A percentile compares a stretch with the other conserved stretches of the same genome.
Conservation (phyloP, 495 filamentous ascomycete genomes). For the Pseudotulostoma volvatum region DNA sequence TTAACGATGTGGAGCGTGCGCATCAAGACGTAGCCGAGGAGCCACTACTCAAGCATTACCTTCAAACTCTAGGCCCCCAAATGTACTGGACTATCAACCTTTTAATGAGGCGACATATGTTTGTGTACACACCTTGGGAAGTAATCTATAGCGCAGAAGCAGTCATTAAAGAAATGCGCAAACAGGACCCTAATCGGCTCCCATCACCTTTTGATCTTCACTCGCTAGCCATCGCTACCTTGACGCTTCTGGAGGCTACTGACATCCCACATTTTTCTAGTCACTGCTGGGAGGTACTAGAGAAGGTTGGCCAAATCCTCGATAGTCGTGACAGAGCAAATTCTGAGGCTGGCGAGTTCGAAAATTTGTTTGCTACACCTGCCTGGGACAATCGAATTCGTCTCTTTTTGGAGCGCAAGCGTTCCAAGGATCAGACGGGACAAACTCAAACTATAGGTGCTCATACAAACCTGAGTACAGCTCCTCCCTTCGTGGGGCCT, state of each 20-base stretch:
- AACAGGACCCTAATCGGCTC: slow-evolving; percentile 28
- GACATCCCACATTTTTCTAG: slow-evolving; percentile 30
- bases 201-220: slow-evolving; percentile 53
- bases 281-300: slow-evolving; percentile 29
- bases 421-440: slow-evolving; percentile 23
- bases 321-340: slow-evolving; percentile 20
- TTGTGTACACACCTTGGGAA: slow-evolving; percentile 38
- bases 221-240: slow-evolving; percentile 46
- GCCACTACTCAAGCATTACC: slow-evolving; percentile 10
- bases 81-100: slow-evolving; percentile 61
- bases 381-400: slow-evolving; percentile 32
- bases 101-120: slow-evolving; percentile 40
- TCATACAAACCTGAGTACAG: slow-evolving; percentile 2
- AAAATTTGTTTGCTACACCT: slow-evolving; percentile 23
- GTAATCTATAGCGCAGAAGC: slow-evolving; percentile 47
- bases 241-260: slow-evolving; percentile 50
- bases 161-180: slow-evolving; percentile 39
- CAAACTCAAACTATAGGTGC: slow-evolving; percentile 20
- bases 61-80: slow-evolving; percentile 40
- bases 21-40: neutral
- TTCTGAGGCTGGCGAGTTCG: slow-evolving; percentile 16
- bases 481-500: slow-evolving; percentile 27
- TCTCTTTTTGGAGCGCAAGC: slow-evolving; percentile 22
- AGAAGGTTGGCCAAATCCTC: slow-evolving; percentile 30
- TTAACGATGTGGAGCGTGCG: neutral